Percentiles rank a stretch among this genome's conserved stretches.
Conservation (phyloP, 73 alveolate genomes). For the Symbiodinium natans region DNA sequence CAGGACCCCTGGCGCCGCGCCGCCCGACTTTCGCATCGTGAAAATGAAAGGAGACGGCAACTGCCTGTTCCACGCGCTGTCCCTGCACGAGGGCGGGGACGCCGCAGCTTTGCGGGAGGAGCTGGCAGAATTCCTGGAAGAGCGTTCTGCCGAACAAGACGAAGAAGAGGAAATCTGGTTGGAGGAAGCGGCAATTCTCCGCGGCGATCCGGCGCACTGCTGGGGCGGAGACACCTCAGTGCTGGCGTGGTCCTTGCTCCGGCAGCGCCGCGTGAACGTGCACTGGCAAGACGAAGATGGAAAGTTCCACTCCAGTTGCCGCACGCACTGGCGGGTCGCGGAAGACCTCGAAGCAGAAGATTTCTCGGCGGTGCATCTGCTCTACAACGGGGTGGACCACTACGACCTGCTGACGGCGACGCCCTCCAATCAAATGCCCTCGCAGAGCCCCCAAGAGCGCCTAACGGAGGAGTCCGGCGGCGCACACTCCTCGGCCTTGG, state of each 20-base stretch:
- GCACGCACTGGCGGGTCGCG: background rate
- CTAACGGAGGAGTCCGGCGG: no score
- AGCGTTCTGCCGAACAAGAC: background rate
- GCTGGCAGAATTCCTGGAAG: conserved; percentile 66
- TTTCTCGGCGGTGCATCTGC: background rate
- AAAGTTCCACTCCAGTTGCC: background rate
- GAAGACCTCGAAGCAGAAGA: background rate
- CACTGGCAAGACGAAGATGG: background rate
- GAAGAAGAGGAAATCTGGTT: conserved; percentile 15
- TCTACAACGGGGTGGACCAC: conserved; percentile 32
- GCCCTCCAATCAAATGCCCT: no score
- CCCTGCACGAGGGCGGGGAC: background rate
- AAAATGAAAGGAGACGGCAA: conserved; percentile 42
- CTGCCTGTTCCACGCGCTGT: conserved; percentile 81
- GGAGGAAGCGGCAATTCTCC: background rate
- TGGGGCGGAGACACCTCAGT: conserved; percentile 37
- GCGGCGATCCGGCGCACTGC: background rate
- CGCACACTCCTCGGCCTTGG: no score
- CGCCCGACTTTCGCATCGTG: no score
- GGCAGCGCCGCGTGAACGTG: background rate
- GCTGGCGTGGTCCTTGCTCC: conserved; percentile 5
- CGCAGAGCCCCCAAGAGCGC: no score
- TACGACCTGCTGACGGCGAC: conserved; percentile 41
- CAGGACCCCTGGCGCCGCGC: no score
- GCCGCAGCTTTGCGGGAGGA: conserved; percentile 42